Conservation (phyloP, 768 basidiomycete genomes). For the Lentinula sp. region DNA sequence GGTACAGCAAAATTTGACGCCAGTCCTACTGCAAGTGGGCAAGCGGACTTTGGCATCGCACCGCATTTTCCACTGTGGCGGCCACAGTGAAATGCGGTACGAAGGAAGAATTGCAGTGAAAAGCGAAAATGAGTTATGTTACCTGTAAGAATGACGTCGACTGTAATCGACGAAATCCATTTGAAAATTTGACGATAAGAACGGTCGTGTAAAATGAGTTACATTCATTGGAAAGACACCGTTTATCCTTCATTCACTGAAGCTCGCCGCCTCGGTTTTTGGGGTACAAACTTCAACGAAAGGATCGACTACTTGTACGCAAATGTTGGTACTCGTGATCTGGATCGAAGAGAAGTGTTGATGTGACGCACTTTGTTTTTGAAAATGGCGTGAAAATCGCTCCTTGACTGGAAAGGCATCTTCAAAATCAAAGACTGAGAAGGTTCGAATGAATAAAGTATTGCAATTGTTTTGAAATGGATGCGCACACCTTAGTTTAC, state of each 20-base stretch:
- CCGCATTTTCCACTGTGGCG: not conserved
- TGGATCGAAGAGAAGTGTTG: not conserved
- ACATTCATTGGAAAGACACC: not conserved
- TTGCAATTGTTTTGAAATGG: not conserved
- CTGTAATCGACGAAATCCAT: not conserved
- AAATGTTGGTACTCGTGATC: not conserved
- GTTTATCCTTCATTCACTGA: not conserved
- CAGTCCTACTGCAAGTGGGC: not conserved
- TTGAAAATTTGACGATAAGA: slow-evolving; percentile 2
- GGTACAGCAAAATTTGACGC: not conserved
- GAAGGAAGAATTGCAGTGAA: not conserved
- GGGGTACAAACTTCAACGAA: not conserved
- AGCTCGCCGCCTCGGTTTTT: not conserved
- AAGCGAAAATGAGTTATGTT: not conserved
- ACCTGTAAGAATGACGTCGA: not conserved
- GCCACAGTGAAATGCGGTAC: no score
- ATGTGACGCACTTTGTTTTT: not conserved
- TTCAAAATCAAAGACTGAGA: not conserved
- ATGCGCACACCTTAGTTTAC: no score
- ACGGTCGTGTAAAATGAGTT: not conserved
- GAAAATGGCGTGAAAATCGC: not conserved
- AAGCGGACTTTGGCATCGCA: not conserved
- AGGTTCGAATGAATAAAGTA: not conserved
- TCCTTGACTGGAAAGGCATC: not conserved
- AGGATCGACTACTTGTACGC: not conserved